phyloP scores from a whole-genome alignment of 495 filamentous ascomycete species.

The Aspergillus campestris region DNA sequence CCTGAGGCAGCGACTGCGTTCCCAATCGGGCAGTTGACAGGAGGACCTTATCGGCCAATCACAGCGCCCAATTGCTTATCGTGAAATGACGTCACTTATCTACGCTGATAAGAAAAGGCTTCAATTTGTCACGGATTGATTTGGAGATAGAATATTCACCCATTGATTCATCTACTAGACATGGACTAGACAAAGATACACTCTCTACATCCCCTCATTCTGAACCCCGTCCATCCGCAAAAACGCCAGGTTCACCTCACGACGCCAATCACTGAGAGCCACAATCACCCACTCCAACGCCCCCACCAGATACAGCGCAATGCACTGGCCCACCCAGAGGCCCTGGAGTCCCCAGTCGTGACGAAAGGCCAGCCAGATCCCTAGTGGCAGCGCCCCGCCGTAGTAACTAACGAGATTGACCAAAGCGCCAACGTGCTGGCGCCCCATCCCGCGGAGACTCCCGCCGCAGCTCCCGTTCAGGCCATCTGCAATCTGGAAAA shows the following conservation, averaged over 20 bases:
- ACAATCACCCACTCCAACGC: constrained; percentile 75
- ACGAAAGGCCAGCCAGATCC: constrained; percentile 73
- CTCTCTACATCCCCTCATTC: constrained; percentile 9
- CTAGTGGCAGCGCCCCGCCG: constrained; percentile 70
- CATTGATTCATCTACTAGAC: too few species aligned
- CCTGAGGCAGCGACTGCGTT: too few species aligned
- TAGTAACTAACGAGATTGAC: constrained; percentile 91
- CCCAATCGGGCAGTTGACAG: too few species aligned
- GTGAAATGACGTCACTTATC: constrained; percentile 8
- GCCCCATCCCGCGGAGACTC: constrained; percentile 72
- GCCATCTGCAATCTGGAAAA: constrained; percentile 94
- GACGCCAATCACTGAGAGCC: constrained; percentile 67
- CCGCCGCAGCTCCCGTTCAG: constrained; percentile 82
- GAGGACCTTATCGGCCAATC: too few species aligned
- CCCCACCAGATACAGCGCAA: constrained; percentile 80
- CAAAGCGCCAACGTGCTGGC: constrained; percentile 81
- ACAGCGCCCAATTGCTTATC: too few species aligned
- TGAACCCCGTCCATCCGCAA: constrained; percentile 59
- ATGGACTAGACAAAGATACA: too few species aligned
- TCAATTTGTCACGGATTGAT: too few species aligned
- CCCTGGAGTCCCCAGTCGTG: constrained; percentile 82
- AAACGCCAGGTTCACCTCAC: constrained; percentile 69
- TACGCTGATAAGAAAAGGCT: too few species aligned
- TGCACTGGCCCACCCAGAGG: constrained; percentile 84
- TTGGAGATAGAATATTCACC: neutral